These are phyloP conservation scores for Setaria italica DNA, from an alignment of 202 grass and related monocot genomes.

Conservation along the genomic window DNA sequence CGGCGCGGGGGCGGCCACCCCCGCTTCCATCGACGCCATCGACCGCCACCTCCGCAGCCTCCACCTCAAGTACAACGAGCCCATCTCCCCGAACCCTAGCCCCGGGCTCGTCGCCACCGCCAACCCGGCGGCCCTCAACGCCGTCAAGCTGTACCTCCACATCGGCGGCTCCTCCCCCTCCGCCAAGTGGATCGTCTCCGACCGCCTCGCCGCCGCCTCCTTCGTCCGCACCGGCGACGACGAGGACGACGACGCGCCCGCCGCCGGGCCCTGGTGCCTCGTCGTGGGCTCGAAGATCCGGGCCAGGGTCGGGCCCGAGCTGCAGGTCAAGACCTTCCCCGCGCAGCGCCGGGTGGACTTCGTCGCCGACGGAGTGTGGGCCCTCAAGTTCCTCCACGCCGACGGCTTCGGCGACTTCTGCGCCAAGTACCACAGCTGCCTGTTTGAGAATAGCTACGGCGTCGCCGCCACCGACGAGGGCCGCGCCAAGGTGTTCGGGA, in stretches of 20 bases:
- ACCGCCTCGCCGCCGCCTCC: conserved; percentile 63
- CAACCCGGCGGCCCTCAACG: conserved; percentile 54
- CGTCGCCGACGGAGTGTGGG: conserved; percentile 90
- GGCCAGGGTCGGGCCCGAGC: conserved; percentile 66
- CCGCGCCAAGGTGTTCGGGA: conserved; percentile 86
- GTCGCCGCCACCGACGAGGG: conserved; percentile 73
- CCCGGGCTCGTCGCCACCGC: conserved; percentile 47
- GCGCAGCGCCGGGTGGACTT: conserved; percentile 79
- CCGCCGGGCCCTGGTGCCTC: conserved; percentile 72
- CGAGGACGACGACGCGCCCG: conserved; percentile 44
- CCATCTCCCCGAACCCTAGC: conserved; percentile 65
- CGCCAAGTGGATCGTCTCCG: conserved; percentile 80
- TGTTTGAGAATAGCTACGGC: conserved; percentile 89
- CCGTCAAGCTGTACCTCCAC: conserved; percentile 88
- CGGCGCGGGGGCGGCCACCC: conserved; percentile 38
- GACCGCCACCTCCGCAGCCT: conserved; percentile 76
- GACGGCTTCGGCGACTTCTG: conserved; percentile 71
- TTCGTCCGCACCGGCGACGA: conserved; percentile 67
- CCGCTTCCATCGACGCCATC: conserved; percentile 68
- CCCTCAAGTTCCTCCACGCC: conserved; percentile 73
- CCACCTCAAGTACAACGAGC: conserved; percentile 75
- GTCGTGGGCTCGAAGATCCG: conserved; percentile 74
- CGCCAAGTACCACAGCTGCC: conserved; percentile 70
- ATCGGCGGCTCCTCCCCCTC: conserved; percentile 70
- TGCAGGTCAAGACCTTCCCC: conserved; percentile 88